Base-by-base conservation (phyloP, 345 rosid species). In the Aegle marmelos region DNA sequence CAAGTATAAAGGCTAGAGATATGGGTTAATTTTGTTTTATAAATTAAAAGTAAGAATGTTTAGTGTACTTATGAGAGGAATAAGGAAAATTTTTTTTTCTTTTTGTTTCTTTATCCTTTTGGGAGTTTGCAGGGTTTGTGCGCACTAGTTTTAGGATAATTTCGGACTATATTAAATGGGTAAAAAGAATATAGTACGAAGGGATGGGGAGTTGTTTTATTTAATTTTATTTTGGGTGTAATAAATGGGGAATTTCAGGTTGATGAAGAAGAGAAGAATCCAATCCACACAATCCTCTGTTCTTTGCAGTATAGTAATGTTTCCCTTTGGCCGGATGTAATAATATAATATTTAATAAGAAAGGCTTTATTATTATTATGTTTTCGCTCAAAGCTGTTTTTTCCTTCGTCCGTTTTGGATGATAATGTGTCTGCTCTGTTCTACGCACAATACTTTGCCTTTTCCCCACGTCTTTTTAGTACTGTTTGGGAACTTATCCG, bases 21-120 rank as follows among this genome's bases (percentile, higher is more conserved):
- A 73, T 81, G 68, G 77, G 77, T 41, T 64, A 54, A 68, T 81
- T 82, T 81, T 65, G 48, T 77, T 61, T 24, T 22, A 4, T 53
- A 9, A 22, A 17, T 14, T 28, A 33, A 48, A 16, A 17, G 14
- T 28, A 41, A 59, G 45, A 68, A 45, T 76, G 81, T 25, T 78
- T 78, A 66, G 76, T 62, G 76, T 73, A 73, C 79, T 59, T 83
- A 63, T 79, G 73, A 69, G 59, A 39, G 34, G 33, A 68, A 19
- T 37, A 39, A 62, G 27, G 17, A 30, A 78, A 39, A 2, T 37
- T 39, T 37, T 7, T 1, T 37, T 37, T 1, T 7, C 73, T 21
- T 4, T 27, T 21, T 10, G 13, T 53, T 41, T 56, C 1, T 17
- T 74, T 41, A 7, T 37, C 41, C 0, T 27, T 61, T 60, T 39